Percentiles rank a stretch among this genome's conserved stretches.
Evolutionary conservation across 1,284 basidiomycete species (phyloP).

Genomic region (Coniophora puteana): DNA sequence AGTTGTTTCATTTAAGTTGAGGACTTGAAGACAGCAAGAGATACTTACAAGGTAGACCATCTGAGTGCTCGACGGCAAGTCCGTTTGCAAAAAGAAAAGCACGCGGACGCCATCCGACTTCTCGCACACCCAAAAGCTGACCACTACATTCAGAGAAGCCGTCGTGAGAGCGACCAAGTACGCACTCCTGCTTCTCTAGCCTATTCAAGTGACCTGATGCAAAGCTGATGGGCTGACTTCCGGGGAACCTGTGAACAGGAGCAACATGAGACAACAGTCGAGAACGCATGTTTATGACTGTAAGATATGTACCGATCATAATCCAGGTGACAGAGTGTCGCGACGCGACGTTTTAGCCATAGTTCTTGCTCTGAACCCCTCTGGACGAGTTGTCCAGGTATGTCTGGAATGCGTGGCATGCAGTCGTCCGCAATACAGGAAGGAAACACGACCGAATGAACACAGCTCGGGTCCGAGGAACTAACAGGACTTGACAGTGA

Average conservation of each 20-base stretch:
- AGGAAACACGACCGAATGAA: slow-evolving; percentile 8
- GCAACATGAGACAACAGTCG: slow-evolving; percentile 6
- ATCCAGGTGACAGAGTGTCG: slow-evolving; percentile 60
- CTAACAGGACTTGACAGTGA: slow-evolving; percentile 2
- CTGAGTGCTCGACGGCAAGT: slow-evolving; percentile 62
- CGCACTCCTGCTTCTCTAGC: slow-evolving; percentile 82
- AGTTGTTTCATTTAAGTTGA: slow-evolving; percentile 6
- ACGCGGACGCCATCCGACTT: slow-evolving; percentile 98
- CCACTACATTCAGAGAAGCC: slow-evolving; percentile 11
- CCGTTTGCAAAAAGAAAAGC: slow-evolving; percentile 80
- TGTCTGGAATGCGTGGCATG: slow-evolving; percentile 55
- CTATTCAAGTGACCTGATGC: slow-evolving; percentile 62
- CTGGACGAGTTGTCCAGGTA: slow-evolving; percentile 58
- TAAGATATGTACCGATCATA: slow-evolving; percentile 45
- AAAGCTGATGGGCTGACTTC: slow-evolving; percentile 93
- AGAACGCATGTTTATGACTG: slow-evolving; percentile 5
- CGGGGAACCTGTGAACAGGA: slow-evolving; percentile 68
- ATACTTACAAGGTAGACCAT: slow-evolving; percentile 74
- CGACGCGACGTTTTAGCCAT: slow-evolving; percentile 64
- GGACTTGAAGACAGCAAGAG: slow-evolving; percentile 1
- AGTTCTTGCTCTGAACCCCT: slow-evolving; percentile 52
- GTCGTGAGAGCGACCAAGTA: slow-evolving; percentile 17
- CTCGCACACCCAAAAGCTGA: slow-evolving; percentile 98
- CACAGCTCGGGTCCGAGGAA: background rate
- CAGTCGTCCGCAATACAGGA: no score